Conservation (phyloP, 1,284 basidiomycete species). For the Apiotrichum mycotoxinovorans region DNA sequence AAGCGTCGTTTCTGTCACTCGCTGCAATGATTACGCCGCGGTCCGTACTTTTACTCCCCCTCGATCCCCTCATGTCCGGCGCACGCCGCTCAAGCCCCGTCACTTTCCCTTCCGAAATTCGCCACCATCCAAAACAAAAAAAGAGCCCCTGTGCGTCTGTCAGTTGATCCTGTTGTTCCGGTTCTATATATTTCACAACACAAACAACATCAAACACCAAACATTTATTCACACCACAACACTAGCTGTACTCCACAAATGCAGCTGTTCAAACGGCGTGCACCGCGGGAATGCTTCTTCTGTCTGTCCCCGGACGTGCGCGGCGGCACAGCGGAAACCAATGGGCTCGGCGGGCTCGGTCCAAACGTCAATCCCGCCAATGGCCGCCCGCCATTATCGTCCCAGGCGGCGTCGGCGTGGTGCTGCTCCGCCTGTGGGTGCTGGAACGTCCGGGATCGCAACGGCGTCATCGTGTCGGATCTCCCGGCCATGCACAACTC, state of each 20-base stretch:
- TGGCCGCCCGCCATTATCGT: too few relatives aligned
- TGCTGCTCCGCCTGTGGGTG: conserved; percentile 42
- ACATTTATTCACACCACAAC: neutral
- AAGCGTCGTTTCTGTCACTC: too few relatives aligned
- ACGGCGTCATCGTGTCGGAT: conserved; percentile 72
- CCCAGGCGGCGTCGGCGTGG: conserved; percentile 29
- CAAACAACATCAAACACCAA: neutral
- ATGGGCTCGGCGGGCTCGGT: neutral
- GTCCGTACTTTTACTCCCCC: too few relatives aligned
- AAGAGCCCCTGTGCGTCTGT: neutral
- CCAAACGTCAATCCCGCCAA: conserved; percentile 17
- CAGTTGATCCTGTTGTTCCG: neutral
- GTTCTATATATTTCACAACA: too few relatives aligned
- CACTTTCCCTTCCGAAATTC: neutral
- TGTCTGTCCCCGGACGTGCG: conserved; percentile 30
- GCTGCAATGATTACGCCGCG: too few relatives aligned
- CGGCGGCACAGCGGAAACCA: neutral
- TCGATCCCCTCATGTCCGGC: neutral
- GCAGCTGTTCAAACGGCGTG: conserved; percentile 19
- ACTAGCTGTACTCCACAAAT: neutral
- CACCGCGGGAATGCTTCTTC: conserved; percentile 39
- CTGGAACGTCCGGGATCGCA: conserved; percentile 42
- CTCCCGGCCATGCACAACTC: conserved; percentile 84
- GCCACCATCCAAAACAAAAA: neutral
- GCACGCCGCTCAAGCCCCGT: too few relatives aligned